Conservation (phyloP, 768 basidiomycete genomes). For the Russula emetica region DNA sequence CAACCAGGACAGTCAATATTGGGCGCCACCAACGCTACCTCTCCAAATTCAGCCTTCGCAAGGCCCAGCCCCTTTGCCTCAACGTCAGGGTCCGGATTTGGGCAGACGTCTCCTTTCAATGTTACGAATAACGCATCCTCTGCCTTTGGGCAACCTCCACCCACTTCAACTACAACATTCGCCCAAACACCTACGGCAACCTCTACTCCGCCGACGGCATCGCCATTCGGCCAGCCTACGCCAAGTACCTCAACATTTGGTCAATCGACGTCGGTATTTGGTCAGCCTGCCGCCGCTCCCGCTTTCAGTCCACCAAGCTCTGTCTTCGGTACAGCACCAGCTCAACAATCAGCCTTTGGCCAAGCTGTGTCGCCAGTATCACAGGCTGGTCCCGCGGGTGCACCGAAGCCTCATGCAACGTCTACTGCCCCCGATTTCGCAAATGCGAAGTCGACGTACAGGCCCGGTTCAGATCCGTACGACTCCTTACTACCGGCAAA, state of each 20-base stretch:
- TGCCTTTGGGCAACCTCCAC: conserved; percentile 18
- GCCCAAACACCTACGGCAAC: conserved; percentile 14
- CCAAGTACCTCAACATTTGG: conserved; percentile 33
- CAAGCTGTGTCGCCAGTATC: conserved; percentile 18
- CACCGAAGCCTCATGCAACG: conserved; percentile 24
- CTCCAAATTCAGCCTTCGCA: conserved; percentile 39
- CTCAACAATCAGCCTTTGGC: conserved; percentile 9
- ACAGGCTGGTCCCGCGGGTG: neutral
- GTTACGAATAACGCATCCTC: neutral
- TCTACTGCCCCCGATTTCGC: conserved; percentile 33
- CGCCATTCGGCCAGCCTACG: conserved; percentile 29
- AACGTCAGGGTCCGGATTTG: conserved; percentile 37
- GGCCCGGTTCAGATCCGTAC: conserved; percentile 50
- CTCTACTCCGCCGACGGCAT: neutral
- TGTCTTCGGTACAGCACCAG: conserved; percentile 38
- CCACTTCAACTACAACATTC: conserved; percentile 12
- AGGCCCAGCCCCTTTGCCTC: conserved; percentile 23
- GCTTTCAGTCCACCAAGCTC: conserved; percentile 48
- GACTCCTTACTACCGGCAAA: conserved; percentile 51
- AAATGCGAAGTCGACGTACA: conserved; percentile 36
- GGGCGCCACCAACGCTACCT: conserved; percentile 28
- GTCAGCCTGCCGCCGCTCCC: conserved; percentile 36
- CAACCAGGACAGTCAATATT: conserved; percentile 21
- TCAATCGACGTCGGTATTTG: conserved; percentile 34
- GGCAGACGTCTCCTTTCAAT: conserved; percentile 28